Conservation (phyloP, 306 rosid genomes). For the Gastrolobium bilobum region DNA sequence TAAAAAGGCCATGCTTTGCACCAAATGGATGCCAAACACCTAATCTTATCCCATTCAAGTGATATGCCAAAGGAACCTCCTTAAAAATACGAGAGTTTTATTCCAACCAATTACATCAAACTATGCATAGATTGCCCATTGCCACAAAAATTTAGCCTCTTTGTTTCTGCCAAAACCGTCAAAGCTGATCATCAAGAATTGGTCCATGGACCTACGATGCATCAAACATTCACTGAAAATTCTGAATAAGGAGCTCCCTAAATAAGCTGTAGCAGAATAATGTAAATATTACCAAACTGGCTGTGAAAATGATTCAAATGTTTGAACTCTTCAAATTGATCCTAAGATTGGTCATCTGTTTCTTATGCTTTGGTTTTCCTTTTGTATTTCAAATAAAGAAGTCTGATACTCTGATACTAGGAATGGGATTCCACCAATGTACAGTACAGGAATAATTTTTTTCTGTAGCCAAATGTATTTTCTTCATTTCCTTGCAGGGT, state of each 20-base stretch:
- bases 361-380: not conserved
- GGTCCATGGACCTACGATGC: conserved; percentile 22
- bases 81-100: not conserved
- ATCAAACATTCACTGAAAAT: not conserved
- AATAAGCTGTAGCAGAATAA: not conserved
- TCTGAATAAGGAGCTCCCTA: conserved; percentile 21
- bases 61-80: not conserved
- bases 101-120: conserved; percentile 29
- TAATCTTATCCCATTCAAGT: not conserved
- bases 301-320: conserved; percentile 33
- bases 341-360: conserved; percentile 17
- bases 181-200: conserved; percentile 7
- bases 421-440: conserved; percentile 15
- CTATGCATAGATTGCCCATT: not conserved
- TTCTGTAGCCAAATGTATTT: conserved; percentile 36
- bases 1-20: too few relatives aligned
- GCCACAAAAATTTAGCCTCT: conserved; percentile 25
- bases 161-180: conserved; percentile 23
- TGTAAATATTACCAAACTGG: conserved; percentile 1
- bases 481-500: conserved; percentile 70
- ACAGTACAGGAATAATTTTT: conserved; percentile 1
- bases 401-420: conserved; percentile 12
- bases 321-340: conserved; percentile 30
- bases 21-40: too few relatives aligned
- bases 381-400: conserved; percentile 21